Evolutionary conservation across 2,329 filamentous ascomycete species (phyloP), one percentile per base, ranked within the genome.

Genomic region (Rhynchosporium agropyri): DNA sequence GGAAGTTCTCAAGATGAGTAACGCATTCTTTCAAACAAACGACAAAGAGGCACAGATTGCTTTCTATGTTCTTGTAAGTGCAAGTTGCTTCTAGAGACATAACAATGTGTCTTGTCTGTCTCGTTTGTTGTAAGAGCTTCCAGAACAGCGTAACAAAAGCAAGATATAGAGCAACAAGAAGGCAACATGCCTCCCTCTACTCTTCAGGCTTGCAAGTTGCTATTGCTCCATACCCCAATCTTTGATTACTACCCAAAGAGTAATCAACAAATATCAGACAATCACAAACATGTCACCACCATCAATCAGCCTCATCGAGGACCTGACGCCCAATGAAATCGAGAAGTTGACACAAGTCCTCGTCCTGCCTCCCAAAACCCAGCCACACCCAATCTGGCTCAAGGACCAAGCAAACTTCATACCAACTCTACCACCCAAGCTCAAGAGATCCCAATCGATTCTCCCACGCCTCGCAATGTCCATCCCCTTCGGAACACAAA

Each of bases 261-360:
- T 1, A 54, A 13, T 13, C 33, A 42, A 28, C 9, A 60, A 45
- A 51, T 9, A 33, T 12, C 2, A 2, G 3, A 49, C 15, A 29
- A 13, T 40, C 29, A 33, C 45, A 4, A 46, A 3, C n/a, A 60
- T 60, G 58, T 6, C 48, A 33, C 46, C 48, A 31, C 58, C 58
- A 33, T 40, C 58, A 51, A 36, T 60, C 8, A 48, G 40, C 13
- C 38, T 36, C 58, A 60, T 60, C 36, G 58, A 60, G 20, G 58
- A 60, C 12, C 58, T 60, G 13, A 53, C 9, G 8, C 8, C 12
- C 8, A 31, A 42, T 6, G 60, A 62, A 7, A 31, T 58, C 28
- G 46, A 61, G n/a, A 26, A 54, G 2, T 60, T 68, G 3, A 54
- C 69, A 2, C 57, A 64, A 40, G 58, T 69, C 28, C 66, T 71